Evolutionary conservation across 2,329 filamentous ascomycete genomes (phyloP).

Genomic region (Fusarium odoratissimum): DNA sequence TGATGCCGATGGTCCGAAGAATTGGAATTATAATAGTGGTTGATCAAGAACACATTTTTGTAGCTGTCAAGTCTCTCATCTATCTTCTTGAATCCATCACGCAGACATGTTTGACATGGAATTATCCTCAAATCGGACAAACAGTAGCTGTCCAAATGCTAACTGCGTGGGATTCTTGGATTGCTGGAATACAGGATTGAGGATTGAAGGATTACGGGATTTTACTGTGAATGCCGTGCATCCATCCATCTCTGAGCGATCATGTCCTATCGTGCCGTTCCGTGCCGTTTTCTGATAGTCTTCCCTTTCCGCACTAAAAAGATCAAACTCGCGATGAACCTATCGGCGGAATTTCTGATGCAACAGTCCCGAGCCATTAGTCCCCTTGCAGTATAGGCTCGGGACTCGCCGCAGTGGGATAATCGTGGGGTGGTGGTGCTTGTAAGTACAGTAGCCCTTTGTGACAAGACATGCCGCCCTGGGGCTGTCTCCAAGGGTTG

Average conservation of each 20-base stretch:
- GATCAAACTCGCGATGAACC: not conserved
- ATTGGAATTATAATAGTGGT: not conserved
- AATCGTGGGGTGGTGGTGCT: not conserved
- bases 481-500: not conserved
- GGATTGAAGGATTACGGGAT: constrained; percentile 5
- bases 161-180: not conserved
- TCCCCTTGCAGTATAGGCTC: not conserved
- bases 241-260: not conserved
- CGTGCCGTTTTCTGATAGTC: not conserved
- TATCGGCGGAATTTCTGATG: not conserved
- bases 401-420: not conserved
- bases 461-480: not conserved
- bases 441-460: not conserved
- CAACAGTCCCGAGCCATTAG: not conserved
- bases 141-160: not conserved
- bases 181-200: constrained; percentile 1
- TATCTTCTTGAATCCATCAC: not conserved
- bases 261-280: not conserved
- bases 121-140: not conserved
- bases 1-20: not conserved
- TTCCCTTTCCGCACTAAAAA: not conserved
- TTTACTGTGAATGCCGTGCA: not conserved
- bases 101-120: not conserved
- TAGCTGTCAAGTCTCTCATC: not conserved
- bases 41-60: not conserved